Base-by-base conservation (phyloP, 257 asterid species). In the Orobanche coerulescens region DNA sequence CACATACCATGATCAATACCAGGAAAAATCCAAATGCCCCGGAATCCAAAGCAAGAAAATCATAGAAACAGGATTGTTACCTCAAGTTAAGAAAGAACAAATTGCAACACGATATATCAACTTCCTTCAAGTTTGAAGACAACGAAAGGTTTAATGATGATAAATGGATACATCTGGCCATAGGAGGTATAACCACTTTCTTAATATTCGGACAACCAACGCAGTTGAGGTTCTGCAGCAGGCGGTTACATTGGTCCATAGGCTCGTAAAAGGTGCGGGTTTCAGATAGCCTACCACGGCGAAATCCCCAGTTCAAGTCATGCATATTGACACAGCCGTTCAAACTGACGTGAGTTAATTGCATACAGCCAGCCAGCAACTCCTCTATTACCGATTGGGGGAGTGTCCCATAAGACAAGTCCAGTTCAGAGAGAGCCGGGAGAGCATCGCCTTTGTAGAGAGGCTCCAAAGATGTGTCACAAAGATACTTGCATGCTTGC, bases 401-500 rank as follows among this genome's bases (percentile, higher is more conserved):
- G 52, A 93, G 94, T 1, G 96, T 81, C 68, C 96, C 99, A 30
- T 93, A 93, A 14, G 99, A 93, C 66, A 93, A 77, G 78, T 89
- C 97, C 79, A 93, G 82, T 73, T 93, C 95, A 65, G 80, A 64
- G 48, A 93, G 86, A 58, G 89, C 79, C 0, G 96, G 99, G 57
- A 93, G 95, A 60, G 96, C 94, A 55, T 86, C 79, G 59, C 79
- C 84, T 72, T 85, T 86, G 78, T 93, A 89, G 26, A 93, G 87
- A 61, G 99, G 95, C 78, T 86, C 96, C 78, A 93, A 67, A 1
- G 99, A 86, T 11, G 86, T 61, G 76, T 84, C 87, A 28, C 79
- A 62, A 4, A 93, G 94, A 74, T 93, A 89, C 81, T 93, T 93
- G 95, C 98, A 93, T n/a, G 98, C 99, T 86, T 92, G 98, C 90